These are phyloP conservation scores for Microdochium trichocladiopsis DNA, from an alignment of 2,329 filamentous ascomycete genomes.

Conservation along the genomic window DNA sequence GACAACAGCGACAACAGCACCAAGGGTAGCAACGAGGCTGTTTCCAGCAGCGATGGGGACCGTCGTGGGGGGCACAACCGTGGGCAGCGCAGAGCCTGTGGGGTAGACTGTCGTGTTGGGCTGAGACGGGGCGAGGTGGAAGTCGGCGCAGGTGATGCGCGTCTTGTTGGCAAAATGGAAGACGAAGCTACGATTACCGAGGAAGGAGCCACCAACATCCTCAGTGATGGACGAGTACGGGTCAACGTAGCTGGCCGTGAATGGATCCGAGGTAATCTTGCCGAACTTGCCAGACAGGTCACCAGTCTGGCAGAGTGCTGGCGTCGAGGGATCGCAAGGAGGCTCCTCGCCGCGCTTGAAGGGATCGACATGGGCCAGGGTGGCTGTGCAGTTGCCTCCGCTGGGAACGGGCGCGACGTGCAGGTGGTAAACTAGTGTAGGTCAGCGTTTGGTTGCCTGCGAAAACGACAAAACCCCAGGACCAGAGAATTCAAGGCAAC, in stretches of 20 bases:
- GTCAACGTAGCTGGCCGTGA: conserved; percentile 45
- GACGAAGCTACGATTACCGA: conserved; percentile 59
- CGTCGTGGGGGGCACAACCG: background rate
- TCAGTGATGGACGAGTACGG: conserved; percentile 46
- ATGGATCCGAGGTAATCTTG: conserved; percentile 44
- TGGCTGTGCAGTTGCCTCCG: conserved; percentile 64
- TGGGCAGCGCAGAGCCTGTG: background rate
- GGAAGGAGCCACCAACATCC: conserved; percentile 43
- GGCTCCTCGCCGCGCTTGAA: conserved; percentile 56
- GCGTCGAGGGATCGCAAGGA: conserved; percentile 48
- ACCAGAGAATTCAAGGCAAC: conserved; percentile 14
- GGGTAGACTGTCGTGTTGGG: background rate
- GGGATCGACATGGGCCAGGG: conserved; percentile 65
- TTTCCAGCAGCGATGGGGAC: background rate
- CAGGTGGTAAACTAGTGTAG: conserved; percentile 60
- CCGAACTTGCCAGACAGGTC: conserved; percentile 72
- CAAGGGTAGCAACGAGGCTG: background rate
- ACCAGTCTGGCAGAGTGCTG: conserved; percentile 66
- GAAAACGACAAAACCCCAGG: conserved; percentile 4
- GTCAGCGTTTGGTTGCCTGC: conserved; percentile 5
- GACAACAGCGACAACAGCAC: background rate
- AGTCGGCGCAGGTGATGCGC: conserved; percentile 59
- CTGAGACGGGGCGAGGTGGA: conserved; percentile 24
- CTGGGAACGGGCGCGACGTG: conserved; percentile 57
- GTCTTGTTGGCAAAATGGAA: conserved; percentile 59